Evolutionary conservation across 2,329 filamentous ascomycete species (phyloP).

Genomic region (Verruconis gallopava): DNA sequence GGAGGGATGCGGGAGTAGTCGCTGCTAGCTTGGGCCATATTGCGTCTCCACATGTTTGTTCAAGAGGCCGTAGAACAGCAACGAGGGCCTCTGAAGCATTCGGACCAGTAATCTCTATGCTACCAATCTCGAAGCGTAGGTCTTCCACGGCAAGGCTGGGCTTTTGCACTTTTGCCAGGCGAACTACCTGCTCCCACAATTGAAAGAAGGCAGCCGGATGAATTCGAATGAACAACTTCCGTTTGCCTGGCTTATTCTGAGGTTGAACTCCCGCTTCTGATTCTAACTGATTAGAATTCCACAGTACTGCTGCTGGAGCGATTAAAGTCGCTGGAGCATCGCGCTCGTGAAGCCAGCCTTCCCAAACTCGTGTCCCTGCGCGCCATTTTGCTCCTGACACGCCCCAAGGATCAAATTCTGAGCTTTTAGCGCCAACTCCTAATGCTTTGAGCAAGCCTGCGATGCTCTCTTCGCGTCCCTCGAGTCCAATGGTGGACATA

Average conservation of each 20-base stretch:
- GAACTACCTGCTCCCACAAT: conserved; percentile 50
- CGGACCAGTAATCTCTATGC: conserved; percentile 58
- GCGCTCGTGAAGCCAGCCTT: conserved; percentile 44
- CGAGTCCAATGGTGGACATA: conserved; percentile 70
- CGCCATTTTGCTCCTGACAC: conserved; percentile 59
- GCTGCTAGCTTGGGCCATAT: conserved; percentile 15
- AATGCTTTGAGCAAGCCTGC: conserved; percentile 53
- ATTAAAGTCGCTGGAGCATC: conserved; percentile 45
- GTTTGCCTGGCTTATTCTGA: conserved; percentile 18
- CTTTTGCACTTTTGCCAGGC: conserved; percentile 45
- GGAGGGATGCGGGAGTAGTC: conserved; percentile 46
- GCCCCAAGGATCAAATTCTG: conserved; percentile 48
- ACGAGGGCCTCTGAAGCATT: conserved; percentile 63
- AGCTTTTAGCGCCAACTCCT: conserved; percentile 37
- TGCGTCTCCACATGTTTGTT: conserved; percentile 16
- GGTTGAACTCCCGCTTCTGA: conserved; percentile 15
- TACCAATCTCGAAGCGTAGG: conserved; percentile 58
- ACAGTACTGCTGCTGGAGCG: conserved; percentile 61
- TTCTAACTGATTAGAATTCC: conserved; percentile 45
- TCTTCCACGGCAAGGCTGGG: conserved; percentile 54
- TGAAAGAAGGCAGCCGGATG: conserved; percentile 72
- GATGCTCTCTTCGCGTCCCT: conserved; percentile 52
- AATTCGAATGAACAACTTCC: conserved; percentile 53
- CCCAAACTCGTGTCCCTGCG: conserved; percentile 43
- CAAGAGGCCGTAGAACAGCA: conserved; percentile 4